These are phyloP conservation scores for Sabuloglossum arenarium DNA, from an alignment of 495 filamentous ascomycete genomes.

Conservation along the genomic window DNA sequence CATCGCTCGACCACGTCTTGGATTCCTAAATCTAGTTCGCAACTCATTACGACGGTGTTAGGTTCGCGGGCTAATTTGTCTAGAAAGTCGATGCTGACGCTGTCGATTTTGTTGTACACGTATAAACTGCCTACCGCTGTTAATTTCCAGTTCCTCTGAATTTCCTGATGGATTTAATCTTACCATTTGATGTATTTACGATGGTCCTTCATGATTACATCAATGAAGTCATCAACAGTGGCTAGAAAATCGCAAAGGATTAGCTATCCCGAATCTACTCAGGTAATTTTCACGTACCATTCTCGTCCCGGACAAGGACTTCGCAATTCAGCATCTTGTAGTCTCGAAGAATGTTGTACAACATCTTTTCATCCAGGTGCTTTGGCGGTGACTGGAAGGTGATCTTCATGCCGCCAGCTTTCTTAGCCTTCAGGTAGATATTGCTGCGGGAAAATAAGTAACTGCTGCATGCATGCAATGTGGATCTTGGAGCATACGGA, in stretches of 20 bases:
- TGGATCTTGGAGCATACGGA: slow-evolving; percentile 37
- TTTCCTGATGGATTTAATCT: too few relatives aligned
- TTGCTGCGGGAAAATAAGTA: slow-evolving; percentile 34
- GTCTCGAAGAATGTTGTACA: slow-evolving; percentile 88
- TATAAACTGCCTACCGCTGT: slow-evolving; percentile 46
- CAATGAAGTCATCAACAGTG: slow-evolving; percentile 96
- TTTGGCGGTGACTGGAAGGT: slow-evolving; percentile 84
- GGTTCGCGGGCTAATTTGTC: slow-evolving; percentile 82
- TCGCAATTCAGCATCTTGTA: slow-evolving; percentile 99
- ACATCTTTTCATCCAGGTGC: slow-evolving; percentile 85
- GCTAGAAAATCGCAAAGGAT: slow-evolving; percentile 22
- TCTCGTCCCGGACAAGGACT: slow-evolving; percentile 83
- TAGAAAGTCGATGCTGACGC: slow-evolving; percentile 79
- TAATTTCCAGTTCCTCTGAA: too few relatives aligned
- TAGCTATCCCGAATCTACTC: neutral
- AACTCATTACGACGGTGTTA: slow-evolving; percentile 91
- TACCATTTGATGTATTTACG: slow-evolving; percentile 86
- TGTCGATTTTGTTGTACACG: slow-evolving; percentile 99
- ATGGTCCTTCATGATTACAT: slow-evolving; percentile 98
- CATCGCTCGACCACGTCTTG: slow-evolving; percentile 86
- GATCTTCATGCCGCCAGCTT: slow-evolving; percentile 96
- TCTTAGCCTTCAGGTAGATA: slow-evolving; percentile 96
- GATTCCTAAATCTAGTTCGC: slow-evolving; percentile 93
- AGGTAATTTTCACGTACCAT: slow-evolving; percentile 27
- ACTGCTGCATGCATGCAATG: neutral